Evolutionary conservation across 179 eudicot genomes (phyloP).

Genomic region (Drosera spatulata): DNA sequence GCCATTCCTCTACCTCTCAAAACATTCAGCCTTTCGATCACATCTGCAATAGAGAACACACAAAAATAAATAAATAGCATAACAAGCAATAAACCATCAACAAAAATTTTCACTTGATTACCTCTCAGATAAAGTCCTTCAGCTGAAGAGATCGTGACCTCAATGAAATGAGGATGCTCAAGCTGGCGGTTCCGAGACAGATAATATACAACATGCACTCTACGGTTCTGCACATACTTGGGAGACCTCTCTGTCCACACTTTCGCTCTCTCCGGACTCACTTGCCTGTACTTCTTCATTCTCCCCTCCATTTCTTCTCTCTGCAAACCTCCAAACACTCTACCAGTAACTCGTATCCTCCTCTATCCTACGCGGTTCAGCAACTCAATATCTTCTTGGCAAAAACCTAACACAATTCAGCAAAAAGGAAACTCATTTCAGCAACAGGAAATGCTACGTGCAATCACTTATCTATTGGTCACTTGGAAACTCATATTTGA

Average conservation of each 20-base stretch:
- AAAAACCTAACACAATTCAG: no score
- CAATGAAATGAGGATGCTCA: slow-evolving; percentile 89
- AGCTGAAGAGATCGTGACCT: slow-evolving; percentile 59
- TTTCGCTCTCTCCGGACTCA: slow-evolving; percentile 90
- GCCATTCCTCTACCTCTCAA: slow-evolving; percentile 92
- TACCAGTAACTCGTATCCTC: no score
- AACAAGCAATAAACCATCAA: neutral
- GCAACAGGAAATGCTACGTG: no score
- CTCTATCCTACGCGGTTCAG: no score
- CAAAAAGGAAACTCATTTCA: no score
- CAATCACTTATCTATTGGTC: no score
- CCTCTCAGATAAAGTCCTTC: slow-evolving; percentile 90
- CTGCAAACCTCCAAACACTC: no score
- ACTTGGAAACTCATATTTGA: no score
- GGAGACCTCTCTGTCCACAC: slow-evolving; percentile 95
- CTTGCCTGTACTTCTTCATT: slow-evolving; percentile 60
- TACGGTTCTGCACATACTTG: slow-evolving; percentile 50
- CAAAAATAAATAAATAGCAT: slow-evolving; percentile 3
- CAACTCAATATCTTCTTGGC: no score
- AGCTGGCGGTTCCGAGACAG: slow-evolving; percentile 79
- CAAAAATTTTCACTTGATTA: slow-evolving; percentile 7
- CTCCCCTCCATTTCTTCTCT: slow-evolving; percentile 51
- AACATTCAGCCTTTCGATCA: slow-evolving; percentile 65
- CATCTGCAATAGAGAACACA: slow-evolving; percentile 37
- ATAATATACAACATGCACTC: slow-evolving; percentile 83